These are phyloP conservation scores for Alloascoidea hylecoeti DNA, from an alignment of 805 yeast species.

Conservation along the genomic window DNA sequence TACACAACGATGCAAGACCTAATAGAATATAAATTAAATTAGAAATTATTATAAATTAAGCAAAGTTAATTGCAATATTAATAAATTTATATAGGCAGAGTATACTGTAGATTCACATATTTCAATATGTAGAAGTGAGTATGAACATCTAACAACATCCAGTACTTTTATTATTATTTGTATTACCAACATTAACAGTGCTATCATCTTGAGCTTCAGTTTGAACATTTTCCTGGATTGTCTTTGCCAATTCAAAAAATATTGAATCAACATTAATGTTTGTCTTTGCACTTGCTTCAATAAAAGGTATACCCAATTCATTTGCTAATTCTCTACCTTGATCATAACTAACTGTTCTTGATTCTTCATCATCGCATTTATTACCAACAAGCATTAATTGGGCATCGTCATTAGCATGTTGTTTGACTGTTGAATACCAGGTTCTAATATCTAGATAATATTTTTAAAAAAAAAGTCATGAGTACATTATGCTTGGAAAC, in stretches of 20 bases:
- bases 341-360: slow-evolving; percentile 71
- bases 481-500: too few species aligned
- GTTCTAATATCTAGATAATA: slow-evolving; percentile 52
- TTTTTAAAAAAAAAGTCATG: slow-evolving; percentile 82
- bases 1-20: too few species aligned
- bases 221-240: slow-evolving; percentile 68
- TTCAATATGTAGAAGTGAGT: too few species aligned
- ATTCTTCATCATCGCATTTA: slow-evolving; percentile 82
- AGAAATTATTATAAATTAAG: too few species aligned
- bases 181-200: not conserved
- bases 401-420: slow-evolving; percentile 94
- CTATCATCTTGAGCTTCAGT: slow-evolving; percentile 15
- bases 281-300: slow-evolving; percentile 94
- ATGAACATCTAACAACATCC: not conserved
- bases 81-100: too few species aligned
- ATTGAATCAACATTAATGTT: slow-evolving; percentile 86
- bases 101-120: too few species aligned
- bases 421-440: slow-evolving; percentile 93
- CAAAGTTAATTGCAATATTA: too few species aligned
- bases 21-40: too few species aligned
- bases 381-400: slow-evolving; percentile 91
- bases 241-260: slow-evolving; percentile 76
- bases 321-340: slow-evolving; percentile 85
- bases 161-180: not conserved
- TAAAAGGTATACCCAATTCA: slow-evolving; percentile 77